Evolutionary conservation across 148 eudicot genomes (phyloP), one percentile per base, ranked within the genome.

Genomic region (Pharnaceum exiguum): DNA sequence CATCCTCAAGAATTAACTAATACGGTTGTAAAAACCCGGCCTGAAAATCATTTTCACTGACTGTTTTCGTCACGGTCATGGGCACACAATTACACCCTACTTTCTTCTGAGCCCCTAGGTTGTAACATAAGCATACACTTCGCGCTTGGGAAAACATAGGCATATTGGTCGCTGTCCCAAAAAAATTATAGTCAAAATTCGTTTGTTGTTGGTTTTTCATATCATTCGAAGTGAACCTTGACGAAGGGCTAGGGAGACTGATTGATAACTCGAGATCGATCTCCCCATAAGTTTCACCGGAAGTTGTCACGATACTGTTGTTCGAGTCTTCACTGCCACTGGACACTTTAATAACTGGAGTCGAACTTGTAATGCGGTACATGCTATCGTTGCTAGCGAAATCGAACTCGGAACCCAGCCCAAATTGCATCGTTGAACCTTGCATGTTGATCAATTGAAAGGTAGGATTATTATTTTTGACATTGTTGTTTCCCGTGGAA

Each of bases 241-340:
- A 6, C 13, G 33, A 51, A n/a, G 59, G 18, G 44, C 42, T 54
- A 51, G 71, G 71, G 31, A 43, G 71, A 9, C 71, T 59, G 12
- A 68, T 68, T 0, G 71, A 59, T 17, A 68, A 48, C n/a, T 68
- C 65, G 7, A 68, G 71, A 18, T 68, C 52, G 7, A 68, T 35
- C 2, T 46, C 58, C 2, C 25, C 28, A 23, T 29, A 46, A 21
- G 27, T 49, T 29, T 50, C 65, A 5, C 69, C 72, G 0, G 8
- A 61, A 3, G 75, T 71, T 43, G 66, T 65, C 5, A 51, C 52
- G 57, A 75, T 75, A 13, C 60, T 59, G 27, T 37, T 58, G 48
- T 73, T 73, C 2, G 80, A 71, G 8, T 76, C 75, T 21, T 71
- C 80, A 28, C 66, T 63, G 11, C 15, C 17, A 36, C 51, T 61